Percentiles rank a stretch among this genome's conserved stretches.
Conservation (phyloP, 1,284 basidiomycete genomes). For the Ceratobasidium sp. region DNA sequence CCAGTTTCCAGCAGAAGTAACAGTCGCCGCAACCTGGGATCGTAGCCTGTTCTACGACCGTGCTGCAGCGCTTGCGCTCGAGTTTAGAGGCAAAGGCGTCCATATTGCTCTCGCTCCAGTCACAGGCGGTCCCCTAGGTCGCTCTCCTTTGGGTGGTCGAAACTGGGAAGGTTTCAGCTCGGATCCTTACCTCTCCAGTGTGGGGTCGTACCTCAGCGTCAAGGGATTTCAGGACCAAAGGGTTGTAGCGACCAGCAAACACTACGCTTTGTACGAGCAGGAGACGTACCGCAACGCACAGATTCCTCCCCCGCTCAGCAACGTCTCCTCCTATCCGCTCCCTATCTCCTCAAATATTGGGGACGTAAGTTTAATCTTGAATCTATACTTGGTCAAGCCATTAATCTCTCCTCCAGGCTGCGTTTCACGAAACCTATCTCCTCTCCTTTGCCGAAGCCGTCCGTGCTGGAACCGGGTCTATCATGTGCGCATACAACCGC, state of each 20-base stretch:
- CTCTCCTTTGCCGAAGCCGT: slow-evolving; percentile 64
- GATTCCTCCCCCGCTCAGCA: not conserved
- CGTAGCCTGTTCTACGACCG: slow-evolving; percentile 70
- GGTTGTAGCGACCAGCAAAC: slow-evolving; percentile 60
- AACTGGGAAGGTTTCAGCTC: slow-evolving; percentile 61
- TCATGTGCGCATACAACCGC: slow-evolving; percentile 81
- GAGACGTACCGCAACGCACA: slow-evolving; percentile 41
- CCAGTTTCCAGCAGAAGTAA: slow-evolving; percentile 36
- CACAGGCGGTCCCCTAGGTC: slow-evolving; percentile 60
- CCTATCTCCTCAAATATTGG: slow-evolving; percentile 27
- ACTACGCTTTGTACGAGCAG: slow-evolving; percentile 52
- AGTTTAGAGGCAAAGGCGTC: slow-evolving; percentile 84
- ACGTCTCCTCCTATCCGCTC: not conserved
- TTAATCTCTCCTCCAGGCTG: slow-evolving; percentile 53
- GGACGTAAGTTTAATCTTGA: not conserved
- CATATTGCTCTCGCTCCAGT: slow-evolving; percentile 63
- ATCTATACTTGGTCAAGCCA: slow-evolving; percentile 56
- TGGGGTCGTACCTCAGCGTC: slow-evolving; percentile 57
- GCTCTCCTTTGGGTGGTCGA: slow-evolving; percentile 58
- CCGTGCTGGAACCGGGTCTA: slow-evolving; percentile 78
- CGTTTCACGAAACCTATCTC: slow-evolving; percentile 55
- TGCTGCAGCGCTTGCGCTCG: slow-evolving; percentile 79
- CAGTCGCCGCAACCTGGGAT: slow-evolving; percentile 53
- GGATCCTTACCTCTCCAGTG: slow-evolving; percentile 58
- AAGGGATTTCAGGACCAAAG: slow-evolving; percentile 60